Base-by-base conservation (phyloP, 345 rosid genomes). In the Boechera divaricarpa region DNA sequence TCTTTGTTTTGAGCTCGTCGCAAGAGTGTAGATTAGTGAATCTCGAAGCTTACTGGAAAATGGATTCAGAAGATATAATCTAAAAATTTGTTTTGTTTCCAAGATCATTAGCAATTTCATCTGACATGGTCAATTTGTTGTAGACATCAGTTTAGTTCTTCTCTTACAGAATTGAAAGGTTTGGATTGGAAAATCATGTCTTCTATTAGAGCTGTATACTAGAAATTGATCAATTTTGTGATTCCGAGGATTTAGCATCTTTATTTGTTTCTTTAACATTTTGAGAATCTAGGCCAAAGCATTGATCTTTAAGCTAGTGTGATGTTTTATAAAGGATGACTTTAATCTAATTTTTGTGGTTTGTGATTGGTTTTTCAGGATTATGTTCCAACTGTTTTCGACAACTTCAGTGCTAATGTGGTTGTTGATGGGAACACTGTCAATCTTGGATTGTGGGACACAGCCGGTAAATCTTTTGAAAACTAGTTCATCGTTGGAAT, bases 321-420 rank as follows among this genome's bases (percentile, higher is more conserved):
- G n/a, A 39, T 52, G 55, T 6, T 49, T 16, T 21, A 5, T 24
- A 2, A 7, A 26, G 3, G 29, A 48, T 7, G 51, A 5, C 0
- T n/a, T 32, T 28, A 49, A 51, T n/a, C 21, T 67, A 11, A 58
- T 6, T 15, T 15, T 31, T 58, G 11, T 33, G 77, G 63, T 59
- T 47, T 38, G 77, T 80, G 21, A 10, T 48, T 15, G 71, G 78
- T 55, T 67, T 67, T 58, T n/a, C 91, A 93, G 97, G 97, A 92
- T 69, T 94, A 94, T 77, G 98, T 94, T 41, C 98, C 97, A 7
- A 92, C 98, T 32, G 98, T 92, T 61, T 92, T 94, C 62, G 98
- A 92, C 87, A 94, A 94, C 82, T 94, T 94, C 86, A 94, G 98
- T 79, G 98, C 98, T 66, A 91, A 94, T 86, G 97, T 94, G 44